A percentile compares a stretch with the other conserved stretches of the same genome.
These are phyloP conservation scores for Solioccasus polychromus DNA, from an alignment of 768 basidiomycete species.

Conservation along the genomic window DNA sequence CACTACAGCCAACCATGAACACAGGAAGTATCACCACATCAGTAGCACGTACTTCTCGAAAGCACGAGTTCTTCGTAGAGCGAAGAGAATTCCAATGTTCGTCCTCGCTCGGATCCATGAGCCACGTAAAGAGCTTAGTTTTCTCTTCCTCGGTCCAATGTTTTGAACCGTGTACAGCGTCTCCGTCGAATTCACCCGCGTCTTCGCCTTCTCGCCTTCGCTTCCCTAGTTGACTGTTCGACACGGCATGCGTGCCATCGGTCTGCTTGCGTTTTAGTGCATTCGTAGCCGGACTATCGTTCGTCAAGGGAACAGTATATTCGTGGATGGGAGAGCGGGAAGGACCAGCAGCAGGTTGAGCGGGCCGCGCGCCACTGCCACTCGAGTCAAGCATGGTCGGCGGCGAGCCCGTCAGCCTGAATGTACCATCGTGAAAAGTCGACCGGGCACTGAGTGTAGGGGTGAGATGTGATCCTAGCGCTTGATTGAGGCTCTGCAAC, in stretches of 20 bases:
- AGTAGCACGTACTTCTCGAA: slow-evolving; percentile 57
- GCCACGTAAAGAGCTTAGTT: slow-evolving; percentile 72
- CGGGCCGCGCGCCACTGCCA: slow-evolving; percentile 19
- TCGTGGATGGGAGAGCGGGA: slow-evolving; percentile 34
- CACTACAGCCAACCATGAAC: slow-evolving; percentile 44
- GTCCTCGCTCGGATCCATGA: slow-evolving; percentile 68
- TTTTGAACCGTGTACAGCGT: slow-evolving; percentile 61
- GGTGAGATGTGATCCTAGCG: slow-evolving; percentile 52
- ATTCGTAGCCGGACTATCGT: slow-evolving; percentile 22
- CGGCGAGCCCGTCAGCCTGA: slow-evolving; percentile 31
- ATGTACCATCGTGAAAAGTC: slow-evolving; percentile 29
- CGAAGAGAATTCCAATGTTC: slow-evolving; percentile 78
- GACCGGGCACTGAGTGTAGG: slow-evolving; percentile 34
- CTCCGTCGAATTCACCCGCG: slow-evolving; percentile 26
- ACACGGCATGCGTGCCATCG: slow-evolving; percentile 27
- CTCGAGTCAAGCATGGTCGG: slow-evolving; percentile 31
- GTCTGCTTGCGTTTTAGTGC: slow-evolving; percentile 46
- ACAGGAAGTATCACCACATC: neutral
- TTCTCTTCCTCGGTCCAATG: slow-evolving; percentile 88
- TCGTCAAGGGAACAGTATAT: slow-evolving; percentile 28
- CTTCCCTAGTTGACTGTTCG: slow-evolving; percentile 27
- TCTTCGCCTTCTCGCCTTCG: slow-evolving; percentile 32
- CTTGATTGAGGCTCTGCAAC: slow-evolving; percentile 56
- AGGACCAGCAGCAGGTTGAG: slow-evolving; percentile 28
- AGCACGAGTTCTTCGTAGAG: slow-evolving; percentile 79